Evolutionary conservation across 179 eudicot genomes (phyloP), one percentile per base, ranked within the genome.

Genomic region (Silene noctiflora): DNA sequence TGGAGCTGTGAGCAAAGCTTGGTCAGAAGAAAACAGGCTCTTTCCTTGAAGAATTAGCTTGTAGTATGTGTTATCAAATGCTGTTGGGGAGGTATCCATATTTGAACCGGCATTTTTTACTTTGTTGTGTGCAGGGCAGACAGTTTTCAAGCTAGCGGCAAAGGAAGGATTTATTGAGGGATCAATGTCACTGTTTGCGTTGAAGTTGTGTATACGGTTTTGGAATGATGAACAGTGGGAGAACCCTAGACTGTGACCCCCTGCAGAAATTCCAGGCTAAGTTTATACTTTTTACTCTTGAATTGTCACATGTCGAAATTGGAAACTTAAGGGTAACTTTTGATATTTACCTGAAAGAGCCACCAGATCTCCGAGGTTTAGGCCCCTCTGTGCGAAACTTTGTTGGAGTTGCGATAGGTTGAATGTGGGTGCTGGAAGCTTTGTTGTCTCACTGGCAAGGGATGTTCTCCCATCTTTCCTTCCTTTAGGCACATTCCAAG

Each of bases 171-270:
- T 83, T 66, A 92, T 42, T 6, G 97, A 88, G 1, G 98, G 96
- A 75, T 92, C 98, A 67, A 92, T 75, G 68, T 86, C 89, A 39
- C 73, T 81, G 25, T 77, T 79, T 42, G 81, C 69, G 76, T 88
- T 84, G 66, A 94, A 94, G 89, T 86, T 89, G 84, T 85, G 92
- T 81, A 94, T 84, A 71, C 96, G 87, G 75, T 86, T 89, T 79
- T 89, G 86, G 87, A 94, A 94, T 3, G 98, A 94, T 19, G 91
- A 92, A 83, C 98, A 94, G 72, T 92, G 98, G 67, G 97, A 85
- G 77, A 94, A 89, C 12, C 98, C 98, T 11, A 94, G 89, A 31
- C 92, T 94, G 79, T 94, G 98, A 19, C 97, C 98, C 72, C 98
- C 98, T 93, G 76, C 44, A 75, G 51, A 31, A n/a, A 27, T 48